phyloP scores from a whole-genome alignment of 371 early-diverging fungal genomes.

The Mucor sp. region DNA sequence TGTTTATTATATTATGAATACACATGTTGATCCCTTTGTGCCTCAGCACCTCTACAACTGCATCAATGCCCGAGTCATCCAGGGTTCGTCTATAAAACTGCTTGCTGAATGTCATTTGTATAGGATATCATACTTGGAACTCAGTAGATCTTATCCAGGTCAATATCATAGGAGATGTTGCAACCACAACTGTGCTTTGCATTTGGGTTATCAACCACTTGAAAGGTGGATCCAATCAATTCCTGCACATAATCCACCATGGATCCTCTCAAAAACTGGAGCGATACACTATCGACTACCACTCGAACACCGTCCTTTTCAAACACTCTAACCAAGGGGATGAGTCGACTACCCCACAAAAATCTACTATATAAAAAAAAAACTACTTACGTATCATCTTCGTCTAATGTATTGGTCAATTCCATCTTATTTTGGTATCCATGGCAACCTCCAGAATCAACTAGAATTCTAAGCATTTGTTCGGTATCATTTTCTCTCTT shows the following conservation, averaged over 20 bases:
- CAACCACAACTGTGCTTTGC: slow-evolving; percentile 94
- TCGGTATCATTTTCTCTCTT: slow-evolving; percentile 56
- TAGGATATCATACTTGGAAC: background rate
- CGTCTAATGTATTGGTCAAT: slow-evolving; percentile 67
- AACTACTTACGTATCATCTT: slow-evolving; percentile 77
- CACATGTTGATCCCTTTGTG: too few relatives aligned
- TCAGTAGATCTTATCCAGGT: slow-evolving; percentile 41
- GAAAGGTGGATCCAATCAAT: slow-evolving; percentile 92
- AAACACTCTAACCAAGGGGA: slow-evolving; percentile 60
- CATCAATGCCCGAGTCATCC: background rate
- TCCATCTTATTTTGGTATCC: slow-evolving; percentile 94
- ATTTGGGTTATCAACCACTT: slow-evolving; percentile 87
- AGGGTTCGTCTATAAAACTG: background rate
- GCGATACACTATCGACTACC: slow-evolving; percentile 78
- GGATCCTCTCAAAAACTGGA: slow-evolving; percentile 88
- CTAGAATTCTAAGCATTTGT: slow-evolving; percentile 75
- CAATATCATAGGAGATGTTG: slow-evolving; percentile 64
- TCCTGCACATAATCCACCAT: slow-evolving; percentile 89
- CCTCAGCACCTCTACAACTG: background rate
- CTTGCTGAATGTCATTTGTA: background rate
- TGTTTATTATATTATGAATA: too few relatives aligned
- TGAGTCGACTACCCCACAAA: background rate
- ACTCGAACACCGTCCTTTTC: slow-evolving; percentile 84
- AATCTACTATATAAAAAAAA: background rate
- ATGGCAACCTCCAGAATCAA: slow-evolving; percentile 96